Evolutionary conservation across 2,329 filamentous ascomycete genomes (phyloP).

Genomic region (Apiospora pterosperma): DNA sequence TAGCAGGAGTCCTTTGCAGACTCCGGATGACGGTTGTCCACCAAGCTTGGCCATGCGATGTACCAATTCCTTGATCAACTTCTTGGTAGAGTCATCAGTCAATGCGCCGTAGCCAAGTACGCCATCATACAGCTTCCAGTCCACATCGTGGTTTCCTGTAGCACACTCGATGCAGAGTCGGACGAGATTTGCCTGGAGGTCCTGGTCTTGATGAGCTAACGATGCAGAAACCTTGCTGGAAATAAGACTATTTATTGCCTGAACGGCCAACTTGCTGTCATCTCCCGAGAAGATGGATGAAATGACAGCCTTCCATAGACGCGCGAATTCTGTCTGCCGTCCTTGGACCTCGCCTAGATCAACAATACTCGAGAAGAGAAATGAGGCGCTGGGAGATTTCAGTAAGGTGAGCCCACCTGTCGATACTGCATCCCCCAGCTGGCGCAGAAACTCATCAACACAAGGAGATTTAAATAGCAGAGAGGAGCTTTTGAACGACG

Average conservation of each 20-base stretch:
- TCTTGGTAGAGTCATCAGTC: conserved; percentile 28
- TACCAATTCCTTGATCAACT: conserved; percentile 31
- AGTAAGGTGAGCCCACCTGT: conserved; percentile 57
- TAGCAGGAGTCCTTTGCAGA: conserved; percentile 44
- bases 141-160: conserved; percentile 23
- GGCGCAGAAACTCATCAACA: conserved; percentile 33
- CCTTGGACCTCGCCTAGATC: conserved; percentile 43
- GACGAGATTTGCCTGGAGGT: conserved; percentile 46
- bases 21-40: conserved; percentile 21
- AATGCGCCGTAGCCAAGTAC: conserved; percentile 41
- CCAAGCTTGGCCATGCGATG: conserved; percentile 15
- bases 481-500: conserved; percentile 36
- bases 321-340: conserved; percentile 33
- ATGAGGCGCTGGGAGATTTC: conserved; percentile 63
- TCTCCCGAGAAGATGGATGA: conserved; percentile 34
- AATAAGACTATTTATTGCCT: conserved; percentile 42
- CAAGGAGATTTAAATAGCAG: conserved; percentile 35
- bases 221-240: conserved; percentile 37
- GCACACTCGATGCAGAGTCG: conserved; percentile 37
- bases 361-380: conserved; percentile 64
- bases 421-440: conserved; percentile 48
- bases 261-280: conserved; percentile 25
- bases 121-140: conserved; percentile 46
- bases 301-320: conserved; percentile 44
- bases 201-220: conserved; percentile 34